Percentiles rank a stretch among this genome's conserved stretches.
phyloP scores from a whole-genome alignment of 257 asterid species.

The Capsicum pubescens region DNA sequence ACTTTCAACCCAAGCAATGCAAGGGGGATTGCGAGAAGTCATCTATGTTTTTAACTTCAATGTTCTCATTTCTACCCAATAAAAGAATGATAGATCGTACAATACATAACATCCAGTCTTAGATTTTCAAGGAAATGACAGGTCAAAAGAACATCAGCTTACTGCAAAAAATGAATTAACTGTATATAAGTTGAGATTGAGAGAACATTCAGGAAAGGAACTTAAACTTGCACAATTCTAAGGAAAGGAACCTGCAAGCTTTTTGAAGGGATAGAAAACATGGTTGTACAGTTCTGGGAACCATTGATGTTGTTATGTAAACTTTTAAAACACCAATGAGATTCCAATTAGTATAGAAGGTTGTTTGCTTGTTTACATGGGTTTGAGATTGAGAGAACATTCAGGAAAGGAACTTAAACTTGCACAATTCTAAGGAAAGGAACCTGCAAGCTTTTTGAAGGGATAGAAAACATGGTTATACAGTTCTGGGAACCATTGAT shows the following conservation, averaged over 20 bases:
- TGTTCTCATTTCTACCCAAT: background rate
- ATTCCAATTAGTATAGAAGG: slow-evolving; percentile 2
- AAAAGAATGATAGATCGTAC: background rate
- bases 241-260: background rate
- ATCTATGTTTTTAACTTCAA: background rate
- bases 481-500: slow-evolving; percentile 13
- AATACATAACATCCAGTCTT: background rate
- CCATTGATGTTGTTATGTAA: slow-evolving; percentile 12
- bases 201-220: background rate
- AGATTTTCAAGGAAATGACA: background rate
- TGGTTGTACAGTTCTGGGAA: background rate
- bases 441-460: background rate
- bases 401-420: slow-evolving; percentile 13
- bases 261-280: slow-evolving; percentile 2
- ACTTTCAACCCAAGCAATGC: background rate
- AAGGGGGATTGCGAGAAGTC: background rate
- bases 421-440: slow-evolving; percentile 3
- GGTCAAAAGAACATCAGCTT: slow-evolving; percentile 15
- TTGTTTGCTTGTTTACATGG: background rate
- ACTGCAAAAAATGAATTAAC: background rate
- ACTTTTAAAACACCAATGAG: background rate
- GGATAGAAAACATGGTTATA: background rate
- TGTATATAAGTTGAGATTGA: background rate
- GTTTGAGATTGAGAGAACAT: background rate
- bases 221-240: slow-evolving; percentile 1